Evolutionary conservation across 202 grass and related monocot species (phyloP), one percentile per base, ranked within the genome.

Genomic region (Bolboschoenoplectus hybrid): DNA sequence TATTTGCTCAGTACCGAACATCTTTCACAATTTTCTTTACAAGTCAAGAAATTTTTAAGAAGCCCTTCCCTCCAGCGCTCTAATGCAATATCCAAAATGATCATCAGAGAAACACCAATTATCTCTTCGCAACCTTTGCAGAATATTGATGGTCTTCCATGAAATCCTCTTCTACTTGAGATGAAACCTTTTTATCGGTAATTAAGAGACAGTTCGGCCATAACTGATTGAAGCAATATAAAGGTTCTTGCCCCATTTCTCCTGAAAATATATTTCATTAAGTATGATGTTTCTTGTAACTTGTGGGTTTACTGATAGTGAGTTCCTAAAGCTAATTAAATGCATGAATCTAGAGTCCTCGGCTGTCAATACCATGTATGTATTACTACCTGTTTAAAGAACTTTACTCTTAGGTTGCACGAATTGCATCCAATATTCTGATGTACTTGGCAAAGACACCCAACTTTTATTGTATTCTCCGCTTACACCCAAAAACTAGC

Each of bases 161-260:
- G 53, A 60, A 10, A 80, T 80, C 47, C 35, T 80, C 53, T 80
- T 80, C 53, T 80, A 60, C 35, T 57, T 57, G 53, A 41, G 53
- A 80, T n/a, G 75, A 78, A 72, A 57, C 26, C 36, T 61, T 60
- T 13, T 77, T 52, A 36, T 41, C 72, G n/a, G 67, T 40, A 51
- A 26, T 94, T 88, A 97, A 85, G 89, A 91, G 20, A 97, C 94
- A 1, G 92, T 97, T 73, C 94, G 89, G 12, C 94, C 94, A 0
- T 82, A 97, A 90, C 94, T 91, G 84, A 97, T 88, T 17, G 94
- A 94, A 69, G 86, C 92, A 63, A 97, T 87, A 67, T 97, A 97
- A 4, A 97, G 92, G 77, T 97, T 97, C 86, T 94, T 97, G 5
- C 87, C 92, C 94, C 92, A 97, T 94, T 97, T 97, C 69, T 97